A percentile compares a stretch with the other conserved stretches of the same genome.
Conservation (phyloP, 2,329 filamentous ascomycete species). For the Sclerotinia minor region DNA sequence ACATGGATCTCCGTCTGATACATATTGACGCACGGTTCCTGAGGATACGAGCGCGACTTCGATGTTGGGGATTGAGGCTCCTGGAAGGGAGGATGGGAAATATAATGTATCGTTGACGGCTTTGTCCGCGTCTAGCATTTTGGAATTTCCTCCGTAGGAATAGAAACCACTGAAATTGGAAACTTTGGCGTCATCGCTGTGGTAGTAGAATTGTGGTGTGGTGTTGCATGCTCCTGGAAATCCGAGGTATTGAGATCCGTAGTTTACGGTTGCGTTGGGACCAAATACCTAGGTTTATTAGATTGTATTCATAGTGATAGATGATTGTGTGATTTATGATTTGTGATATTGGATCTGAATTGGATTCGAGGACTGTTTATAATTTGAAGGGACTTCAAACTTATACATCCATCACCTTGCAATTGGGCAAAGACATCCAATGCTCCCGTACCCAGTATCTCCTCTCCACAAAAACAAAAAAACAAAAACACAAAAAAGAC, state of each 20-base stretch:
- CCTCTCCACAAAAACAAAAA: too few relatives aligned
- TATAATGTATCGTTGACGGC: constrained; percentile 5
- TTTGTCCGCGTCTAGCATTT: neutral
- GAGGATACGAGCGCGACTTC: constrained; percentile 8
- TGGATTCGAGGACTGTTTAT: too few relatives aligned
- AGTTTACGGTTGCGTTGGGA: constrained; percentile 21
- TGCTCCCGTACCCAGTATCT: neutral
- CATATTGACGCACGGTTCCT: neutral
- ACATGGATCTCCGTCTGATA: neutral
- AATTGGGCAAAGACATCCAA: neutral
- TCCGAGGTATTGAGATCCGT: constrained; percentile 9
- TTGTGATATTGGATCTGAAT: too few relatives aligned
- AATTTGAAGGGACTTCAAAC: too few relatives aligned
- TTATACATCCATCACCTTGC: too few relatives aligned
- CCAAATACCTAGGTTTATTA: neutral
- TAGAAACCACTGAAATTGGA: neutral
- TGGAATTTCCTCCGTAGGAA: constrained; percentile 18
- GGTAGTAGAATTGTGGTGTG: neutral
- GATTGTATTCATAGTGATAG: too few relatives aligned
- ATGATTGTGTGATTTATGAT: too few relatives aligned
- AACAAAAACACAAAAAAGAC: neutral
- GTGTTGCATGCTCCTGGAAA: constrained; percentile 18
- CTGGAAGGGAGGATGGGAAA: neutral
- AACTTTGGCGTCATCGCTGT: neutral
- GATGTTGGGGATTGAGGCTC: constrained; percentile 4